These are phyloP conservation scores for Sisymbrium altissimum DNA, from an alignment of 345 rosid species.

Conservation along the genomic window DNA sequence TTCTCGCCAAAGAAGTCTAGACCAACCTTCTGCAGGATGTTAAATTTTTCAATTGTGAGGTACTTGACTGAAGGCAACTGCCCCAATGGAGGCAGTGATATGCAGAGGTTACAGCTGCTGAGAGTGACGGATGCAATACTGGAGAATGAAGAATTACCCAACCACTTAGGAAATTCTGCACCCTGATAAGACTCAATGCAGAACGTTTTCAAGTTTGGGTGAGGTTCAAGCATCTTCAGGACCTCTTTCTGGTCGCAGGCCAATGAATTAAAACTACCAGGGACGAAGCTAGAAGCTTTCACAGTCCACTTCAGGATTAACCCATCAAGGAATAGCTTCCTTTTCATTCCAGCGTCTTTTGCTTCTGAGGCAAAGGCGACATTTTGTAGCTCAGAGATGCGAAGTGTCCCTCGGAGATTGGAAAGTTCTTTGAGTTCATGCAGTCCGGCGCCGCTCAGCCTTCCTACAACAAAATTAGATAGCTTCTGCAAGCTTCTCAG, in stretches of 20 bases:
- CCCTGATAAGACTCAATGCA: slow-evolving; percentile 37
- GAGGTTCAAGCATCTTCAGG: slow-evolving; percentile 43
- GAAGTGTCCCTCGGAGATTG: slow-evolving; percentile 34
- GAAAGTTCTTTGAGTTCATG: slow-evolving; percentile 34
- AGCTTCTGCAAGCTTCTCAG: slow-evolving; percentile 31
- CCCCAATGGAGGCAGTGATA: slow-evolving; percentile 41
- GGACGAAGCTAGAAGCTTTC: background rate
- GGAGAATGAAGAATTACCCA: slow-evolving; percentile 32
- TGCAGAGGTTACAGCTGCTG: slow-evolving; percentile 32
- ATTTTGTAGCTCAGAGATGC: slow-evolving; percentile 36
- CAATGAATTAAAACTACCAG: slow-evolving; percentile 14
- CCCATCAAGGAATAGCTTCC: slow-evolving; percentile 33
- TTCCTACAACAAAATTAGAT: slow-evolving; percentile 34
- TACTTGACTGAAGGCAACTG: slow-evolving; percentile 38
- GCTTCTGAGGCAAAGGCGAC: slow-evolving; percentile 33
- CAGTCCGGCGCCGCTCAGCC: slow-evolving; percentile 29
- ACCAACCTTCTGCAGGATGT: slow-evolving; percentile 32
- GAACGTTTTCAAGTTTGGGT: slow-evolving; percentile 33
- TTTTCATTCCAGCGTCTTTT: slow-evolving; percentile 31
- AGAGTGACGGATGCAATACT: slow-evolving; percentile 26
- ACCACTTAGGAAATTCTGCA: slow-evolving; percentile 36
- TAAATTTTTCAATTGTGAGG: slow-evolving; percentile 30
- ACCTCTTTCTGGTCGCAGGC: slow-evolving; percentile 34
- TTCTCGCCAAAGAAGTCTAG: slow-evolving; percentile 36
- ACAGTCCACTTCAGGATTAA: slow-evolving; percentile 36